Conservation (phyloP, 192 early-diverging fungal species). For the Ambispora gerdemannii region DNA sequence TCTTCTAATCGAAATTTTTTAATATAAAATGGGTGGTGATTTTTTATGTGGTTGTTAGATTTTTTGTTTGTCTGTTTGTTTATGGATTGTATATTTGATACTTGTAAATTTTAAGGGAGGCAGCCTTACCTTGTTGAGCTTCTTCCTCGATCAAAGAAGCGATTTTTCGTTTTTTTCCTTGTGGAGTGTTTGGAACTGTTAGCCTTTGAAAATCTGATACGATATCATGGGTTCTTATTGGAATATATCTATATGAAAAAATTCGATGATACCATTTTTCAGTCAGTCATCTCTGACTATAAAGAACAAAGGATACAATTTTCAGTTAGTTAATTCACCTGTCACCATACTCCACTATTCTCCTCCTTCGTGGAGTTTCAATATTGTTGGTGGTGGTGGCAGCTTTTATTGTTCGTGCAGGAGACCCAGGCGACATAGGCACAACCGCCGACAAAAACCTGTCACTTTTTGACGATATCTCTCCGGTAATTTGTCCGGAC, state of each 20-base stretch:
- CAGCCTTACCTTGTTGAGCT: conserved; percentile 27
- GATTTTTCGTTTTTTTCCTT: conserved; percentile 25
- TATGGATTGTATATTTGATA: not conserved
- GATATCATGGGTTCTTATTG: not conserved
- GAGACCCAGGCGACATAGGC: too few relatives aligned
- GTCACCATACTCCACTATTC: conserved; percentile 4
- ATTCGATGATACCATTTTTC: too few relatives aligned
- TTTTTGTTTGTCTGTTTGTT: not conserved
- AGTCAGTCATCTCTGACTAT: not conserved
- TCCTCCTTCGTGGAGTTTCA: not conserved
- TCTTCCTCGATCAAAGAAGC: conserved; percentile 28
- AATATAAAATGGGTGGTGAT: not conserved
- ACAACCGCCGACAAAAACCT: too few relatives aligned
- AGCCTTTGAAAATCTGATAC: not conserved
- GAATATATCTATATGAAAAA: conserved; percentile 5
- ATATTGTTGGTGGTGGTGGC: too few relatives aligned
- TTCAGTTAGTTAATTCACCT: not conserved
- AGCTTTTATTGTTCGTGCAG: too few relatives aligned
- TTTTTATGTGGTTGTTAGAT: not conserved
- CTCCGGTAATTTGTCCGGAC: too few relatives aligned
- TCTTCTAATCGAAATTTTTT: conserved; percentile 17
- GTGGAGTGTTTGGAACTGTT: not conserved
- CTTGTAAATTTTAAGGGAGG: not conserved
- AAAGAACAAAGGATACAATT: not conserved
- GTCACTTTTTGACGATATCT: too few relatives aligned